Conservation (phyloP, 1,139 yeast species). For the Yamadazyma jaroonii region DNA sequence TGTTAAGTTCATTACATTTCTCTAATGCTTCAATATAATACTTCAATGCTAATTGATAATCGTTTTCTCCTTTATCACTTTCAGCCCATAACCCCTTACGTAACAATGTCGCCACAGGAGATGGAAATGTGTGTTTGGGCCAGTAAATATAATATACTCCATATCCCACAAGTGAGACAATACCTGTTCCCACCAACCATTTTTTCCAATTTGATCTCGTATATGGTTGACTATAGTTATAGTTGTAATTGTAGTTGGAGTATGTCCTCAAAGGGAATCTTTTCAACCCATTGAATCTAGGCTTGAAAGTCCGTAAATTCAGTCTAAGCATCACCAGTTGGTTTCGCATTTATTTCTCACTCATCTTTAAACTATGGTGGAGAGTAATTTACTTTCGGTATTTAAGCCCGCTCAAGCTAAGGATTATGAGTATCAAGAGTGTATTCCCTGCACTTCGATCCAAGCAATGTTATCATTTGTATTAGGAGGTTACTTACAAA, state of each 20-base stretch:
- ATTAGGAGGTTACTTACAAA: constrained; percentile 35
- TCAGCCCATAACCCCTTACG: constrained; percentile 86
- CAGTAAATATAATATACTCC: constrained; percentile 51
- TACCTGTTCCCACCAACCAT: constrained; percentile 27
- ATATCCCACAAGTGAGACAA: constrained; percentile 24
- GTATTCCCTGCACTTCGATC: constrained; percentile 40
- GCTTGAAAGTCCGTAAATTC: not conserved
- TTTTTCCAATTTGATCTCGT: constrained; percentile 17
- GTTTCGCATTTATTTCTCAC: not conserved
- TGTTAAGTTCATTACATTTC: constrained; percentile 36
- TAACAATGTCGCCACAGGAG: constrained; percentile 62
- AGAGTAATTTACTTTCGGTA: constrained; percentile 28
- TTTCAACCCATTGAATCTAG: constrained; percentile 1
- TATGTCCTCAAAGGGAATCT: constrained; percentile 1
- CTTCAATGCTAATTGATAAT: constrained; percentile 63
- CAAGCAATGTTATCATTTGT: constrained; percentile 34
- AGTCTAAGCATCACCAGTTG: not conserved
- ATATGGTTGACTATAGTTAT: constrained; percentile 11
- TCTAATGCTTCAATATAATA: constrained; percentile 60
- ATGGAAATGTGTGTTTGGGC: constrained; percentile 57
- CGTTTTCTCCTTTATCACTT: constrained; percentile 63
- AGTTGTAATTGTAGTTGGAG: constrained; percentile 14
- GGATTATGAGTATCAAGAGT: constrained; percentile 15
- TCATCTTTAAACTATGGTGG: constrained; percentile 10
- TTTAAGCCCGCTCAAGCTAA: constrained; percentile 18